Evolutionary conservation across 495 filamentous ascomycete species (phyloP).

Genomic region (Monascus purpureus): DNA sequence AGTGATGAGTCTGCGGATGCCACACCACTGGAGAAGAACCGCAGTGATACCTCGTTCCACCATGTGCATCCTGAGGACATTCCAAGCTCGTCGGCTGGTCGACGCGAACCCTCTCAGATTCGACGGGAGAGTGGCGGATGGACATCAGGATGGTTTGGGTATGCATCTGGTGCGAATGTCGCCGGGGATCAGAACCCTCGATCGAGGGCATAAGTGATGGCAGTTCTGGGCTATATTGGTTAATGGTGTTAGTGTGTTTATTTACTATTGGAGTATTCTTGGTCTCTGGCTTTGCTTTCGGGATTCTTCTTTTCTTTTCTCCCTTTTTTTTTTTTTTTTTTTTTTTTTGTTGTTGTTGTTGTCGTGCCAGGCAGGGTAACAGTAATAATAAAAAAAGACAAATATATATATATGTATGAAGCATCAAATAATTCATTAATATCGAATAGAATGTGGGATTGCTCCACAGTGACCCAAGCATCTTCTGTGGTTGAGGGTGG

Average conservation of each 20-base stretch:
- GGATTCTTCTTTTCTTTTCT: too few relatives aligned
- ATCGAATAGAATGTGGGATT: too few relatives aligned
- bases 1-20: slow-evolving; percentile 33
- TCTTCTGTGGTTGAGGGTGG: too few relatives aligned
- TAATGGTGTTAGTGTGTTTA: too few relatives aligned
- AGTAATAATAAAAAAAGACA: slow-evolving; percentile 8
- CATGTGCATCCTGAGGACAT: slow-evolving; percentile 63
- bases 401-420: too few relatives aligned
- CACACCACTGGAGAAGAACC: slow-evolving; percentile 49
- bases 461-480: too few relatives aligned
- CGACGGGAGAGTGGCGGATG: slow-evolving; percentile 12
- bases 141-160: slow-evolving; percentile 25
- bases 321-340: neutral
- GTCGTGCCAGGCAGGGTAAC: too few relatives aligned
- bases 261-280: too few relatives aligned
- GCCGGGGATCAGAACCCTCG: neutral
- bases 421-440: too few relatives aligned
- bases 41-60: slow-evolving; percentile 69
- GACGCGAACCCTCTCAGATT: slow-evolving; percentile 10
- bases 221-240: too few relatives aligned
- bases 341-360: neutral
- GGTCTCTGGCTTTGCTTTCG: too few relatives aligned
- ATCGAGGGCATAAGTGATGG: neutral
- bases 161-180: neutral
- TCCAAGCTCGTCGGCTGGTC: slow-evolving; percentile 2